Evolutionary conservation across 225 moss, liverwort and hornwort genomes (phyloP).

Genomic region (Pleurozium schreberi): DNA sequence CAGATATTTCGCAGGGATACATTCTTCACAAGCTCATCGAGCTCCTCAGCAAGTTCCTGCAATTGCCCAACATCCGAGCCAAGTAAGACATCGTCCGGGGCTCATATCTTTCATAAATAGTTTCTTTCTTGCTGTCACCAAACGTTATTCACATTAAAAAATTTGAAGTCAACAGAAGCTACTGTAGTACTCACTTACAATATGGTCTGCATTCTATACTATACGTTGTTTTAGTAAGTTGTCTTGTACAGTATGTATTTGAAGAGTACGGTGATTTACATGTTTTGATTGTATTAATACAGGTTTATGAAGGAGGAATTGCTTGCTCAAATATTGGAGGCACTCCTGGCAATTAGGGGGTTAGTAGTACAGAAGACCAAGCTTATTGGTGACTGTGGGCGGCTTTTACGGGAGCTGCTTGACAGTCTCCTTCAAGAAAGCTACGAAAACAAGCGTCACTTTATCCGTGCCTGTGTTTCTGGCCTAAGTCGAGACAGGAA

Average conservation of each 20-base stretch:
- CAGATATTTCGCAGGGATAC: constrained; percentile 97
- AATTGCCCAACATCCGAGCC: constrained; percentile 81
- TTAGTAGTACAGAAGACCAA: constrained; percentile 98
- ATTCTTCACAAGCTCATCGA: constrained; percentile 99
- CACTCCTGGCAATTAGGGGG: constrained; percentile 76
- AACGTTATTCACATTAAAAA: background rate
- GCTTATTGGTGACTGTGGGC: constrained; percentile 92
- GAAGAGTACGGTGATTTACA: background rate
- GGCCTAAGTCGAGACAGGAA: constrained; percentile 77
- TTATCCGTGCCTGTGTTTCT: constrained; percentile 86
- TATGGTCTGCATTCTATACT: background rate
- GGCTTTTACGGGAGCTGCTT: constrained; percentile 77
- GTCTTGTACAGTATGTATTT: background rate
- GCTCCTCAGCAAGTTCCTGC: constrained; percentile 88
- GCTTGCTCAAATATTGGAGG: constrained; percentile 87
- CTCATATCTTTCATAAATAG: background rate
- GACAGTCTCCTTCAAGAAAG: constrained; percentile 95
- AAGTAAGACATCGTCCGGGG: constrained; percentile 33
- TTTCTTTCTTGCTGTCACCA: background rate
- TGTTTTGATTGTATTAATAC: background rate
- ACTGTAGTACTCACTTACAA: background rate
- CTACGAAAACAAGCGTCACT: constrained; percentile 96
- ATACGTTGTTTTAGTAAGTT: background rate
- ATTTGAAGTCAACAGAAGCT: background rate
- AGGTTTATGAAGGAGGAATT: constrained; percentile 99